Base-by-base conservation (phyloP, 1,284 basidiomycete genomes). In the Trametes sp. region DNA sequence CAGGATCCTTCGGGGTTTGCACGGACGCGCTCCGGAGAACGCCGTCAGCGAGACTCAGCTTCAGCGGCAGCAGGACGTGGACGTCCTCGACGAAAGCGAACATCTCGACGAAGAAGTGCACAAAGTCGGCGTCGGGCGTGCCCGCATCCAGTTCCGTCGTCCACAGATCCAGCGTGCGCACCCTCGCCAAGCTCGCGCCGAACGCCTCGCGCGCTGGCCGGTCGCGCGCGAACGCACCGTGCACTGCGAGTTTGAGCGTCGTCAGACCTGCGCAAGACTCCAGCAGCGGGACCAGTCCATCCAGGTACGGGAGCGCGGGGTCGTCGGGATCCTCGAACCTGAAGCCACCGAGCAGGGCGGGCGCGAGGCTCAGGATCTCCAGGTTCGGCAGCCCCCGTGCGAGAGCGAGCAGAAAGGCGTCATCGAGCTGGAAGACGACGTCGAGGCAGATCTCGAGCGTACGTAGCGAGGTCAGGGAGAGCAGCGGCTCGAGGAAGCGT, bases 381-480 rank as follows among this genome's bases (percentile, higher is more conserved):
- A 54, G 29, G n/a, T 33, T 24, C 1, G 53, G 53, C 2, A 54
- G 28, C 23, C 41, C 21, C 9, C 10, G 38, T 5, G 53, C 53
- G n/a, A 54, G 28, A 26, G 28, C 23, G 3, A n/a, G 21, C 19
- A 54, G 16, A n/a, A 44, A 54, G 4, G 24, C 26, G 41, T 54
- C 26, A 28, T 54, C 53, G n/a, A 54, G 24, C 13, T 54, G 53
- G 19, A 44, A 33, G n/a, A 54, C 41, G 13, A 45, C 19, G 26
- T 45, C 41, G 53, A 31, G 14, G 41, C 16, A 2, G 19, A 54
- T 45, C n/a, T 54, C 41, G 19, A 54, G 13, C 36, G 38, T 44
- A 23, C 28, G 28, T 16, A 54, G 41, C 19, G 26, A 31, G 14
- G 26, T 21, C 26, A 45, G 8, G 41, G 26, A 29, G 19, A 45